Conservation (phyloP, 2,329 filamentous ascomycete genomes). For the Dactylellina cionopaga region DNA sequence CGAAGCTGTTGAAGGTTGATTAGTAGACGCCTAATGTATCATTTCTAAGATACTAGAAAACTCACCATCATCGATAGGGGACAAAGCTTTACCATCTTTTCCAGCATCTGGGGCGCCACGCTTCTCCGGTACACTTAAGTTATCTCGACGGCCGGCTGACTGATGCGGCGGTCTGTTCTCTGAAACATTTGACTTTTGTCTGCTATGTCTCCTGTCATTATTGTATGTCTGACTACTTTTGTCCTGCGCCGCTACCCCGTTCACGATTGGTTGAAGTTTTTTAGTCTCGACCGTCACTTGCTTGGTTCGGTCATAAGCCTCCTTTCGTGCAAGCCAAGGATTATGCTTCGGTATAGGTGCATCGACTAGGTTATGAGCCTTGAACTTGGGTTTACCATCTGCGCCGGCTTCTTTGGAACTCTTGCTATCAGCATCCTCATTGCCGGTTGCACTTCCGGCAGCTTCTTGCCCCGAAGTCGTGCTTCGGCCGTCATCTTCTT, state of each 20-base stretch:
- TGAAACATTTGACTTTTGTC: slow-evolving; percentile 39
- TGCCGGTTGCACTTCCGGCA: slow-evolving; percentile 32
- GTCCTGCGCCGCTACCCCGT: slow-evolving; percentile 27
- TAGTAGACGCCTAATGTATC: background rate
- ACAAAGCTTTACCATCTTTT: slow-evolving; percentile 31
- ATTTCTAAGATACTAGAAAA: background rate
- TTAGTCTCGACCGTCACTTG: slow-evolving; percentile 29
- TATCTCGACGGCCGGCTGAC: slow-evolving; percentile 35
- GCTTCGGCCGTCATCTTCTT: slow-evolving; percentile 45
- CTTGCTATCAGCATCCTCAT: slow-evolving; percentile 45
- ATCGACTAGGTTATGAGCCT: slow-evolving; percentile 40
- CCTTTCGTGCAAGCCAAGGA: slow-evolving; percentile 41
- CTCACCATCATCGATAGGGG: slow-evolving; percentile 43
- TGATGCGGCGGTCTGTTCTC: slow-evolving; percentile 35
- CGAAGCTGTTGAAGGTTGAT: slow-evolving; percentile 6
- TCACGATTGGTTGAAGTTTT: slow-evolving; percentile 38
- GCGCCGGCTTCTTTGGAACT: slow-evolving; percentile 34
- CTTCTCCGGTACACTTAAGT: slow-evolving; percentile 22
- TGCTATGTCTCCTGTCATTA: slow-evolving; percentile 41
- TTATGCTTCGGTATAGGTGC: slow-evolving; percentile 50
- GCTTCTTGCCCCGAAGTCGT: slow-evolving; percentile 41
- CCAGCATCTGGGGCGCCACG: slow-evolving; percentile 24
- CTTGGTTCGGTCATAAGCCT: slow-evolving; percentile 41
- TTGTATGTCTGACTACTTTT: slow-evolving; percentile 39
- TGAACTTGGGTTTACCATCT: slow-evolving; percentile 50